Evolutionary conservation across 2,329 filamentous ascomycete species (phyloP), one percentile per base, ranked within the genome.

Genomic region (Aspergillus ruber): DNA sequence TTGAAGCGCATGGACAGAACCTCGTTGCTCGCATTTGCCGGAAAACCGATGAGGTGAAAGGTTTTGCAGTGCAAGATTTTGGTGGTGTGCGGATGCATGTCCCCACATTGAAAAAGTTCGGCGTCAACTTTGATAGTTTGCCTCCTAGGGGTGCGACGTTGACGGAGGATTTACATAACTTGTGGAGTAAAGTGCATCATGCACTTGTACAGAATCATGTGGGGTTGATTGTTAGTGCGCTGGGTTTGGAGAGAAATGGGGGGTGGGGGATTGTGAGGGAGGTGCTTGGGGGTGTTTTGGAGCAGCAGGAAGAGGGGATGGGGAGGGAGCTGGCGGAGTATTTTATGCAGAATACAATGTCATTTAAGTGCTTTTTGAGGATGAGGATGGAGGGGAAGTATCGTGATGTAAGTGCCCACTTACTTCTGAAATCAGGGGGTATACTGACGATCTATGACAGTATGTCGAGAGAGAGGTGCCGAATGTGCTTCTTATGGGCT

Each of bases 1-100:
- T 41, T 45, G 62, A 86, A 82, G 56, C 73, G 74, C 53, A 71
- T 73, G 45, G 50, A 3, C 56, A 59, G 27, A 59, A 59, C 20
- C 42, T 50, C n/a, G 32, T 54, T 8, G 49, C 39, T 4, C 54
- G 56, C 1, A 36, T 59, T 2, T 54, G 49, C 36, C 50, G 23
- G 6, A 6, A 52, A 32, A 56, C 55, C 9, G 33, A 41, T 2
- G 20, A 47, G 10, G 46, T 58, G 15, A 52, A 50, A 20, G 56
- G 55, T 29, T 59, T 58, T 39, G 56, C 50, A 0, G 47, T 59
- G 0, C 55, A 55, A 4, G 55, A 59, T 46, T 58, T 56, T 15
- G 55, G 50, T 2, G 56, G 55, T 2, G 46, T 58, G 10, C 25
- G 52, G 10, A 12, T 59, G 29, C 56, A 59, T 38, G 36, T 45